A percentile compares a stretch with the other conserved stretches of the same genome.
phyloP scores from a whole-genome alignment of 352 stramenopile genomes.

The Pythium monospermum region DNA sequence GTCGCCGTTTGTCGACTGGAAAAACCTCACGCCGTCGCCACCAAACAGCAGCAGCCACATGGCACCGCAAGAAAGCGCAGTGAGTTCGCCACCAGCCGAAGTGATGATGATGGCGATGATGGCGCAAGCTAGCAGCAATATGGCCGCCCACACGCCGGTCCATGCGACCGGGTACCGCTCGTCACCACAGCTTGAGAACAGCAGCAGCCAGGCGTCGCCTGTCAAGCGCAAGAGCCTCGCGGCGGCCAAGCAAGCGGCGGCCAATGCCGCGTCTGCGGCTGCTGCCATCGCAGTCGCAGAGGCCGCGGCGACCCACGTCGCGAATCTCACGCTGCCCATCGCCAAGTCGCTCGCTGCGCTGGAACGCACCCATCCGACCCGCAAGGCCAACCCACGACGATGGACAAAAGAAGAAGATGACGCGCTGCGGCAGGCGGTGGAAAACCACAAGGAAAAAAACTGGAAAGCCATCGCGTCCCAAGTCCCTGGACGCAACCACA shows the following conservation, averaged over 20 bases:
- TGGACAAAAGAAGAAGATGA: slow-evolving; percentile 91
- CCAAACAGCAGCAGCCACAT: background rate
- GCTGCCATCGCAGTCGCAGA: too few relatives aligned
- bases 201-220: slow-evolving; percentile 37
- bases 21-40: slow-evolving; percentile 18
- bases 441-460: slow-evolving; percentile 87
- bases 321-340: slow-evolving; percentile 20
- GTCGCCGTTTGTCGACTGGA: slow-evolving; percentile 25
- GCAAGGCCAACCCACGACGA: slow-evolving; percentile 71
- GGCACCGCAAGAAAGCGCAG: background rate
- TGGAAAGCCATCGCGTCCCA: slow-evolving; percentile 90
- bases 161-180: slow-evolving; percentile 9
- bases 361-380: slow-evolving; percentile 34
- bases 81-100: background rate
- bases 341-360: slow-evolving; percentile 27
- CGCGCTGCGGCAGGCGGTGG: slow-evolving; percentile 71
- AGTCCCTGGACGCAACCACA: slow-evolving; percentile 86
- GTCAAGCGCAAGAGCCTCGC: slow-evolving; percentile 78
- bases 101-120: too few relatives aligned
- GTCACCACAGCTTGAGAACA: slow-evolving; percentile 9
- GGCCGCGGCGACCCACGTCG: slow-evolving; percentile 16
- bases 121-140: background rate
- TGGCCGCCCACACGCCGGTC: background rate
- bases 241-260: slow-evolving; percentile 65
- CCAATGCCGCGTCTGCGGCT: too few relatives aligned